Conservation (phyloP, 2,329 filamentous ascomycete genomes). For the Aspergillus awamori region DNA sequence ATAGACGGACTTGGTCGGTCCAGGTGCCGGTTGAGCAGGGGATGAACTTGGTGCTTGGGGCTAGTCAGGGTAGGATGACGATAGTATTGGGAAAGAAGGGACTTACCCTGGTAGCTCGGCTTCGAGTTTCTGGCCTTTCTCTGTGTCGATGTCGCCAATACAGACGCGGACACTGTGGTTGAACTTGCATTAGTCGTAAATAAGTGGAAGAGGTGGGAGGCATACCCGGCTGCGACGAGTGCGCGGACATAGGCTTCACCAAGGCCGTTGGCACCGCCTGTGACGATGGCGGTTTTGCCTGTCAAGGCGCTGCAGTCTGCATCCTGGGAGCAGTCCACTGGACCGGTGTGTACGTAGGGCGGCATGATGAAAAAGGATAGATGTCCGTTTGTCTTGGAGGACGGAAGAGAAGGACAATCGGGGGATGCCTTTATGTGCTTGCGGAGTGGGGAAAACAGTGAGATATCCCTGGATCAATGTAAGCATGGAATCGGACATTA, state of each 20-base stretch:
- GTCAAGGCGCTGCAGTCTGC: conserved; percentile 18
- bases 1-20: conserved; percentile 37
- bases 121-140: conserved; percentile 25
- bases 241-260: conserved; percentile 11
- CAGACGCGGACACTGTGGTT: conserved; percentile 12
- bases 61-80: not conserved
- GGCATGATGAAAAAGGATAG: not conserved
- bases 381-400: too few relatives aligned
- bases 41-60: conserved; percentile 29
- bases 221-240: conserved; percentile 3
- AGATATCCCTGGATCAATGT: too few relatives aligned
- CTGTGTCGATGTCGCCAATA: conserved; percentile 26
- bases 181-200: not conserved
- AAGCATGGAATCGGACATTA: too few relatives aligned
- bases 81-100: not conserved
- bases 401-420: too few relatives aligned
- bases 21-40: conserved; percentile 34
- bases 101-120: conserved; percentile 24
- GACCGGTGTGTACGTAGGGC: conserved; percentile 7
- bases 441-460: too few relatives aligned
- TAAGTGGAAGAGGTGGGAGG: too few relatives aligned
- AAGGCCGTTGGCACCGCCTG: conserved; percentile 17
- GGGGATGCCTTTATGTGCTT: too few relatives aligned
- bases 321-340: not conserved
- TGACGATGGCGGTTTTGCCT: conserved; percentile 38